Evolutionary conservation across 768 basidiomycete species (phyloP).

Genomic region (Tephrocybe rancida): DNA sequence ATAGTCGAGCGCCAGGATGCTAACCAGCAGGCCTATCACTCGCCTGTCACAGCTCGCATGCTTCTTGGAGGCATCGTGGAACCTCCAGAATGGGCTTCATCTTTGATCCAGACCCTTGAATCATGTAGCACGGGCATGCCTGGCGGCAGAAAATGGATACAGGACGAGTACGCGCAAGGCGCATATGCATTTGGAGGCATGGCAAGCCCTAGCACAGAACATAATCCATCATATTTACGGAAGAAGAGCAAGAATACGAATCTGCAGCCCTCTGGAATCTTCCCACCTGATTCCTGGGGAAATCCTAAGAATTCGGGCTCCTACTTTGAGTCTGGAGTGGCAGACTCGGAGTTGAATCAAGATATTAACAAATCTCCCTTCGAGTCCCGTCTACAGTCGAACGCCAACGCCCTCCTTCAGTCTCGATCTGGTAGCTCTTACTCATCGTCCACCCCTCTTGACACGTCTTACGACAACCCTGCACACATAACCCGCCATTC

Average conservation of each 20-base stretch:
- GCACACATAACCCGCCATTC: conserved; percentile 5
- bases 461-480: conserved; percentile 7
- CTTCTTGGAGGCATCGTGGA: conserved; percentile 79
- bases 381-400: conserved; percentile 47
- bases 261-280: conserved; percentile 30
- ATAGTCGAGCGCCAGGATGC: conserved; percentile 95
- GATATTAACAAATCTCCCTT: conserved; percentile 36
- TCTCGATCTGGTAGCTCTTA: conserved; percentile 33
- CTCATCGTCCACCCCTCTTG: conserved; percentile 13
- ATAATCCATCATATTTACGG: conserved; percentile 37
- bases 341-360: too few relatives aligned
- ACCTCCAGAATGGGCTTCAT: conserved; percentile 78
- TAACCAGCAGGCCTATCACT: conserved; percentile 78
- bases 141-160: conserved; percentile 69
- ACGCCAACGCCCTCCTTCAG: conserved; percentile 31
- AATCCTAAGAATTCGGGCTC: conserved; percentile 48
- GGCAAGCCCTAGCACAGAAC: conserved; percentile 40
- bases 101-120: conserved; percentile 75
- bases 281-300: conserved; percentile 73
- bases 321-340: conserved; percentile 45
- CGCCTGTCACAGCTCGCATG: conserved; percentile 73
- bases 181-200: conserved; percentile 64
- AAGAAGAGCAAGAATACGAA: conserved; percentile 47
- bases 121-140: conserved; percentile 66
- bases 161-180: conserved; percentile 40